These are phyloP conservation scores for Exsudoporus frostii DNA, from an alignment of 768 basidiomycete species.

Conservation along the genomic window DNA sequence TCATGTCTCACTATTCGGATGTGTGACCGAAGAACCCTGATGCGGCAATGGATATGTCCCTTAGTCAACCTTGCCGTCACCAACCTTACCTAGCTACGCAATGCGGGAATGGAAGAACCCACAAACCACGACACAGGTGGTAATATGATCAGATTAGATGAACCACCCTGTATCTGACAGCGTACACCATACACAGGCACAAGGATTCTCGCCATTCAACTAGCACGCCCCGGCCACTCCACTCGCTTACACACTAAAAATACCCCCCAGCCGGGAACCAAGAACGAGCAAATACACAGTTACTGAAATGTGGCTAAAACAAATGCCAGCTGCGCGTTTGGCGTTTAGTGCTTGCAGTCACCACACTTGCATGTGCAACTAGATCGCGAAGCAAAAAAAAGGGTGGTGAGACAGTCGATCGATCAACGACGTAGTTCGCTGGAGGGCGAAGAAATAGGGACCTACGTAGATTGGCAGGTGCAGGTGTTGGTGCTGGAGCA, in stretches of 20 bases:
- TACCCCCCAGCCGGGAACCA: background rate
- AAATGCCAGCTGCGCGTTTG: background rate
- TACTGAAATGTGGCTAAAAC: background rate
- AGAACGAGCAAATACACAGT: background rate
- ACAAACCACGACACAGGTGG: too few relatives aligned
- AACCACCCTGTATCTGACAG: background rate
- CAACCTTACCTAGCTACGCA: too few relatives aligned
- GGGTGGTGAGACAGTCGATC: accelerated
- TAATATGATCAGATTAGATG: background rate
- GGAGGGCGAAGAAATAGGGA: background rate
- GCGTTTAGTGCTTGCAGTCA: slow-evolving; percentile 13
- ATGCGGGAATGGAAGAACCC: too few relatives aligned
- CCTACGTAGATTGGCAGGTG: slow-evolving; percentile 4
- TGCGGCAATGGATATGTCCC: too few relatives aligned
- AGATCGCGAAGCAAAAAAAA: background rate
- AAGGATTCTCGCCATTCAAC: background rate
- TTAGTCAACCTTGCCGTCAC: too few relatives aligned
- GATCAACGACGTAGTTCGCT: background rate
- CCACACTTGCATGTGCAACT: slow-evolving; percentile 16
- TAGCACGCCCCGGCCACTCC: too few relatives aligned
- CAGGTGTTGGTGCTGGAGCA: slow-evolving; percentile 7
- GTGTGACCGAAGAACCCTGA: too few relatives aligned
- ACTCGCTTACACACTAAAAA: background rate
- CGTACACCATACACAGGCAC: background rate
- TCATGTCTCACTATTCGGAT: too few relatives aligned